These are phyloP conservation scores for Pleomassaria siparia DNA, from an alignment of 2,329 filamentous ascomycete genomes.

Conservation along the genomic window DNA sequence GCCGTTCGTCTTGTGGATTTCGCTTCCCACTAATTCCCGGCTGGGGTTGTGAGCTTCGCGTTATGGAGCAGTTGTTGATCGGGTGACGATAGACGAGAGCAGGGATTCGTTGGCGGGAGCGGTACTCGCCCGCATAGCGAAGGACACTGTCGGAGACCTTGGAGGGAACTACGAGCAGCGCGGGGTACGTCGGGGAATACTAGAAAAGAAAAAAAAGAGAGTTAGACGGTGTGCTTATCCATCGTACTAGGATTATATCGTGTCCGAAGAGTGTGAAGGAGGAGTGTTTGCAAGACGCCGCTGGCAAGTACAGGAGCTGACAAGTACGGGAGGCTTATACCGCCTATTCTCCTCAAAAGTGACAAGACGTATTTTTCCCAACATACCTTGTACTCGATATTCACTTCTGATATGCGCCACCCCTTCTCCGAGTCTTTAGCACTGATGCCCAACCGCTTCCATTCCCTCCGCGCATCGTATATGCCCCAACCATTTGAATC, in stretches of 20 bases:
- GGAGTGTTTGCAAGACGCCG: too few relatives aligned
- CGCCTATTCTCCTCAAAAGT: neutral
- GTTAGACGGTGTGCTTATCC: conserved; percentile 12
- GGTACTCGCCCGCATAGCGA: conserved; percentile 87
- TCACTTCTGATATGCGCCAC: conserved; percentile 90
- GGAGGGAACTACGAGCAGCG: conserved; percentile 78
- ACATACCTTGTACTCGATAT: conserved; percentile 72
- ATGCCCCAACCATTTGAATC: conserved; percentile 77
- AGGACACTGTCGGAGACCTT: conserved; percentile 95
- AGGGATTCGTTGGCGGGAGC: conserved; percentile 85
- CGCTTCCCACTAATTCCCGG: conserved; percentile 84
- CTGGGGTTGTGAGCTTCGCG: conserved; percentile 87
- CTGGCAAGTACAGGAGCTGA: too few relatives aligned
- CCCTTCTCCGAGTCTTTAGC: conserved; percentile 74
- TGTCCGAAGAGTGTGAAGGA: too few relatives aligned
- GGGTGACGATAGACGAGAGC: conserved; percentile 93
- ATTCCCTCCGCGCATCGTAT: conserved; percentile 85
- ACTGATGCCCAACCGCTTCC: conserved; percentile 82
- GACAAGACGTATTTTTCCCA: too few relatives aligned
- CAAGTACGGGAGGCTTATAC: neutral
- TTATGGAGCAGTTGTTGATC: conserved; percentile 95
- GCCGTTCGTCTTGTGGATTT: conserved; percentile 92
- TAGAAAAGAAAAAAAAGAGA: conserved; percentile 20
- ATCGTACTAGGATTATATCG: too few relatives aligned
- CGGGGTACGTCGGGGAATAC: conserved; percentile 93